Percentiles rank a stretch among this genome's conserved stretches.
Conservation (phyloP, 2,329 filamentous ascomycete species). For the Ceratocystis alfenasii region DNA sequence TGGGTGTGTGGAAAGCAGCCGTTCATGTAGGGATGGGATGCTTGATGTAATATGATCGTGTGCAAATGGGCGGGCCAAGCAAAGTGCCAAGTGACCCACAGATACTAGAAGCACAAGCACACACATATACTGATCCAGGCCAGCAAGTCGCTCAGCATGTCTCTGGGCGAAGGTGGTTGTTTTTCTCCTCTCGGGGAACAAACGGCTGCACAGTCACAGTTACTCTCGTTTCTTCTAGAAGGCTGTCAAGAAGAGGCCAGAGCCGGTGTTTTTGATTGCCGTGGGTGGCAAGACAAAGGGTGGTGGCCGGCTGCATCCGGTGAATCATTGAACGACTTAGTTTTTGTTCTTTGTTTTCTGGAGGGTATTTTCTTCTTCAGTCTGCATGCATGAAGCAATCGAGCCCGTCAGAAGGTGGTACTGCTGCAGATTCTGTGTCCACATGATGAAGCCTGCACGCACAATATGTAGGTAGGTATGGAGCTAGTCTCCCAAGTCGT, state of each 20-base stretch:
- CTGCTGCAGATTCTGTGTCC: background rate
- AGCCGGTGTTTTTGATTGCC: background rate
- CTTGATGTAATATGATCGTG: constrained; percentile 2
- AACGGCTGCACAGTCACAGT: background rate
- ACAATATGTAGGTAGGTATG: background rate
- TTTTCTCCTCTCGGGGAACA: too few relatives aligned
- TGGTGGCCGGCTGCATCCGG: background rate
- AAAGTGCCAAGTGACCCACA: background rate
- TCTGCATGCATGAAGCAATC: background rate
- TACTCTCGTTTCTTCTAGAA: background rate
- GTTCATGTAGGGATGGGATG: background rate
- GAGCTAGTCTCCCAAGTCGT: too few relatives aligned
- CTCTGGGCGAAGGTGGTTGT: too few relatives aligned
- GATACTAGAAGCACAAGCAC: background rate
- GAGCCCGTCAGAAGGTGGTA: background rate
- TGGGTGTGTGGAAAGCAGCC: background rate
- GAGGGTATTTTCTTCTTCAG: background rate
- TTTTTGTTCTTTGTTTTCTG: background rate
- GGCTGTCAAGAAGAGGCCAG: background rate
- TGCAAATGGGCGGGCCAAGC: background rate
- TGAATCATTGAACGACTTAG: background rate
- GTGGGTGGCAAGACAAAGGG: background rate
- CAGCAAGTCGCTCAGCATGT: background rate
- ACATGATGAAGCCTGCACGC: background rate
- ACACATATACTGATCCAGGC: background rate